phyloP scores from a whole-genome alignment of 768 basidiomycete genomes.

The Boletales sp. region DNA sequence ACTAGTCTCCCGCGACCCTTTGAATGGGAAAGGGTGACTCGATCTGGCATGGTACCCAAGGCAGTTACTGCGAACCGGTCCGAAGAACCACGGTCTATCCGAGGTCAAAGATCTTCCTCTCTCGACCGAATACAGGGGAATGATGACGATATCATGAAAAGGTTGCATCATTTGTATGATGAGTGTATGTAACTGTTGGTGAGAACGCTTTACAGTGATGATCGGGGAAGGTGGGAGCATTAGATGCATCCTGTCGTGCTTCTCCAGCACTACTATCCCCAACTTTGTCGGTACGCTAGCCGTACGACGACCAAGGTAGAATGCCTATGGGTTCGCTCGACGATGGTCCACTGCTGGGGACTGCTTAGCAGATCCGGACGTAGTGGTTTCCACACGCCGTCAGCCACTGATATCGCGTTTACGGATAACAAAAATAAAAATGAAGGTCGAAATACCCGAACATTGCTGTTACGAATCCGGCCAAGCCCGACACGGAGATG shows the following conservation, averaged over 20 bases:
- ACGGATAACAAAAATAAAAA: constrained; percentile 1
- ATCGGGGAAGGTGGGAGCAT: not conserved
- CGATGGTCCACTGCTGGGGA: too few species aligned
- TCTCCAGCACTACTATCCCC: too few species aligned
- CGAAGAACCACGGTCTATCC: not conserved
- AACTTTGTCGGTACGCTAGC: too few species aligned
- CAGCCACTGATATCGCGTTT: not conserved
- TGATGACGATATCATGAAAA: constrained; percentile 7
- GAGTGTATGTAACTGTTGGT: constrained; percentile 5
- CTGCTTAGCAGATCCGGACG: not conserved
- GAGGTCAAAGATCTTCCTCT: constrained; percentile 1
- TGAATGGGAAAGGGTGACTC: constrained; percentile 14
- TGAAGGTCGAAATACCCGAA: not conserved
- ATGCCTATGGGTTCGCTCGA: too few species aligned
- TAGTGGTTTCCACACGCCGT: not conserved
- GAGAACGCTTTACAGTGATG: constrained; percentile 3
- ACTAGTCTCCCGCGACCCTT: constrained; percentile 15
- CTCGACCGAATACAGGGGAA: not conserved
- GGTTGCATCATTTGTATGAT: not conserved
- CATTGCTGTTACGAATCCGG: constrained; percentile 1
- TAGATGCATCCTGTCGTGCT: too few species aligned
- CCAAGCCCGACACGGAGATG: not conserved
- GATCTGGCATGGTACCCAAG: not conserved
- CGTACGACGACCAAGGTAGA: too few species aligned
- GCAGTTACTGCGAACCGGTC: constrained; percentile 3